Evolutionary conservation across 352 stramenopile genomes (phyloP).

Genomic region (Phytophthora podocarpi): DNA sequence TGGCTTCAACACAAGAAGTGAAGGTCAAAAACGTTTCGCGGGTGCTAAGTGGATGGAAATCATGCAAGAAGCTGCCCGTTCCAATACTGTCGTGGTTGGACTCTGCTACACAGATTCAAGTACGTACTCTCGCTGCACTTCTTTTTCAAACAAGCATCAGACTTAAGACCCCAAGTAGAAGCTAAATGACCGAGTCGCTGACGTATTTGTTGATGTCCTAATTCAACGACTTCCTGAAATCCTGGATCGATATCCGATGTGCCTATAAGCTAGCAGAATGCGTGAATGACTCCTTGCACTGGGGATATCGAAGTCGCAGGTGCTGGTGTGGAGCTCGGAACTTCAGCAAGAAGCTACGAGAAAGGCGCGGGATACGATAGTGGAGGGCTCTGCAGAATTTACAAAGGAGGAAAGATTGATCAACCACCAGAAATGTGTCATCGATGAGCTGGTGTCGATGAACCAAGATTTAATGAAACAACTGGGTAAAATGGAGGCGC

Average conservation of each 20-base stretch:
- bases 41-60: conserved; percentile 4
- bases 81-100: conserved; percentile 2
- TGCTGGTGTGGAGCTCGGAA: too few species aligned
- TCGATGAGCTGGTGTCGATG: conserved; percentile 5
- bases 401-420: conserved; percentile 2
- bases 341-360: neutral
- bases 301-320: neutral
- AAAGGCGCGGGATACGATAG: neutral
- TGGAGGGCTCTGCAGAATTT: neutral
- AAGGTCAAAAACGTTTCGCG: conserved; percentile 7
- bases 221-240: conserved; percentile 9
- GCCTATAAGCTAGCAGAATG: conserved; percentile 5
- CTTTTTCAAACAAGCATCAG: conserved; percentile 11
- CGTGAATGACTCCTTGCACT: neutral
- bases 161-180: conserved; percentile 3
- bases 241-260: conserved; percentile 10
- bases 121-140: neutral
- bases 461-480: conserved; percentile 5
- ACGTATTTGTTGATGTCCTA: neutral
- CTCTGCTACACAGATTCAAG: neutral
- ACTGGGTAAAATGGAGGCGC: neutral
- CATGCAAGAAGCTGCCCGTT: neutral
- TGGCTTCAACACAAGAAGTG: conserved; percentile 12
- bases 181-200: neutral
- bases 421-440: conserved; percentile 11